Percentiles rank a stretch among this genome's conserved stretches.
Evolutionary conservation across 1,284 basidiomycete species (phyloP).

Genomic region (Cutaneotrichosporon cavernicola): DNA sequence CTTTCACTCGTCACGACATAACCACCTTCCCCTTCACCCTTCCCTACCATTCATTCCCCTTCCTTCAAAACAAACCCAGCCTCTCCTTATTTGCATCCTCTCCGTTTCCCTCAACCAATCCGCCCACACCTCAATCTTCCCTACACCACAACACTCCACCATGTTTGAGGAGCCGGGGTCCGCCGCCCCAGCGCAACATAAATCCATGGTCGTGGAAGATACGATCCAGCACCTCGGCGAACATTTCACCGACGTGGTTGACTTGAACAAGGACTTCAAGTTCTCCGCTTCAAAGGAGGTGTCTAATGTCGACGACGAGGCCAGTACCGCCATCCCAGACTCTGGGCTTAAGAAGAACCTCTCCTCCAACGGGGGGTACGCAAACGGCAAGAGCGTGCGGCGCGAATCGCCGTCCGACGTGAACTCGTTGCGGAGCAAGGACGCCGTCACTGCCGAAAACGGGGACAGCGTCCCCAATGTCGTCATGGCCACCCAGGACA

Average conservation of each 20-base stretch:
- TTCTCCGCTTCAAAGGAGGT: conserved; percentile 1
- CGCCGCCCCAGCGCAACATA: neutral
- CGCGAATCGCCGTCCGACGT: conserved; percentile 1
- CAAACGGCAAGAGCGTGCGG: neutral
- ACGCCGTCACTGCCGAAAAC: neutral
- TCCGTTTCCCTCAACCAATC: neutral
- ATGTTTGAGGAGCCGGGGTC: neutral
- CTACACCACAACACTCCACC: neutral
- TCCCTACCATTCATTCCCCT: too few species aligned
- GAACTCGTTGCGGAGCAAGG: neutral
- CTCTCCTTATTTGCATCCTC: neutral
- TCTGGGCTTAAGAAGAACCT: conserved; percentile 18
- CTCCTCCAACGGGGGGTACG: neutral
- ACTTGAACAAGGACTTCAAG: conserved; percentile 1
- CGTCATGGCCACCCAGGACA: neutral
- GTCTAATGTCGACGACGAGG: conserved; percentile 11
- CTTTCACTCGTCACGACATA: too few species aligned
- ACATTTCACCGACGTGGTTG: neutral
- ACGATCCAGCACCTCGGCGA: neutral
- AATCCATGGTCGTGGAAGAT: neutral
- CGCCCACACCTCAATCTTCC: too few species aligned
- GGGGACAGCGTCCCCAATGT: conserved; percentile 1
- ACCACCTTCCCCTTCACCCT: too few species aligned
- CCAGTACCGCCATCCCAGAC: conserved; percentile 16
- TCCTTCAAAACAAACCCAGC: too few species aligned